A percentile compares a stretch with the other conserved stretches of the same genome.
Evolutionary conservation across 2,329 filamentous ascomycete genomes (phyloP).

Genomic region (Dactylellina parvicollis): DNA sequence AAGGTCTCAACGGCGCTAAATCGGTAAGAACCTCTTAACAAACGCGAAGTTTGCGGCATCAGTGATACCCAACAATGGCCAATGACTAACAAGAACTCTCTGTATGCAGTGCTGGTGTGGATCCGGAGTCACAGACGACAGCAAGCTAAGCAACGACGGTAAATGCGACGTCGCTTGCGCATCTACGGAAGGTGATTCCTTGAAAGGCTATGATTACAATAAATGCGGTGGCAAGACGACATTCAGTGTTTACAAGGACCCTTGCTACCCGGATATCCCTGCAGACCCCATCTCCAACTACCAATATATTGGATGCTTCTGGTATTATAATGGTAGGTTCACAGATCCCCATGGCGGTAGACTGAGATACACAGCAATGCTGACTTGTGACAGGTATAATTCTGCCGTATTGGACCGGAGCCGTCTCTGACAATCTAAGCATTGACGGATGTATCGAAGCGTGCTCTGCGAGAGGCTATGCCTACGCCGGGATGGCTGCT

Average conservation of each 20-base stretch:
- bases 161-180: constrained; percentile 11
- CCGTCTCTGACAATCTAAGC: constrained; percentile 5
- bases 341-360: no score
- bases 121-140: neutral
- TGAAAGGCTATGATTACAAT: neutral
- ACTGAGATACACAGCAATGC: neutral
- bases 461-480: neutral
- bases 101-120: constrained; percentile 20
- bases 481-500: constrained; percentile 13
- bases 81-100: neutral
- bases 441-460: constrained; percentile 3
- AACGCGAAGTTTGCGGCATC: neutral
- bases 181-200: neutral
- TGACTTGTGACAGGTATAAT: neutral
- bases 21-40: neutral
- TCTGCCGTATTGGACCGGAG: neutral
- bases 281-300: neutral
- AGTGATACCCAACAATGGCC: neutral
- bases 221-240: constrained; percentile 11
- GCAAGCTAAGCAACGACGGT: neutral
- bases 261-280: constrained; percentile 2
- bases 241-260: constrained; percentile 27
- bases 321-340: neutral
- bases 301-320: constrained; percentile 14
- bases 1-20: constrained; percentile 6